Base-by-base conservation (phyloP, 345 rosid genomes). In the Hibiscus syriacus region DNA sequence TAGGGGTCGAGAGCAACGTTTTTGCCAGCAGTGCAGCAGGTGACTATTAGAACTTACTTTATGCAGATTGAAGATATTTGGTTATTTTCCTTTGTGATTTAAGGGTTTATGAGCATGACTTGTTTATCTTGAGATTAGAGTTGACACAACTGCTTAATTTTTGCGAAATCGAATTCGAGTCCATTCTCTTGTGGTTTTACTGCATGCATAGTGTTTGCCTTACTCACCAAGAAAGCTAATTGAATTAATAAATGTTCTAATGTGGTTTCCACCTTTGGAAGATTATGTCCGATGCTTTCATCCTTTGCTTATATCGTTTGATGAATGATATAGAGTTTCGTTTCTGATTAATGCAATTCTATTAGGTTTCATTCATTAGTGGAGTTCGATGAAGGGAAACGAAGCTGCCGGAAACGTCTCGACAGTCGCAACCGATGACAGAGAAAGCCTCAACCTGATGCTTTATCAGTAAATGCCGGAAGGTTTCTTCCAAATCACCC, bases 11-110 rank as follows among this genome's bases (percentile, higher is more conserved):
- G 90, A 85, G 46, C 87, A 79, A 41, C 81, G 92, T 19, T 89
- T 89, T 67, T 86, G 95, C 80, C 95, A 89, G 86, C 95, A 89
- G 78, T 89, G 95, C 78, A 89, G 92, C 83, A 79, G 96, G 96
- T 84, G 67, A 66, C 22, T 1, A 13, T 13, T 12, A 22, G 6
- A 9, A 32, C 36, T 20, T 16, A 12, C 5, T 36, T 17, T 36
- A 20, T 38, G 65, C 65, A 36, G 27, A 36, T 60, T 25, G 10
- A 38, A 20, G 4, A 22, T 32, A 38, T 17, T 39, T 25, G 6
- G 26, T 1, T 50, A 20, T 32, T 20, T 20, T 50, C 23, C 26
- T 19, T 20, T 7, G 55, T 50, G 55, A 19, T 50, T 48, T 32
- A 20, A 58, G 43, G 2, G 34, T 56, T 32, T n/a, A n/a, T 32